Conservation (phyloP, 2,329 filamentous ascomycete genomes). For the Blumeria graminis region DNA sequence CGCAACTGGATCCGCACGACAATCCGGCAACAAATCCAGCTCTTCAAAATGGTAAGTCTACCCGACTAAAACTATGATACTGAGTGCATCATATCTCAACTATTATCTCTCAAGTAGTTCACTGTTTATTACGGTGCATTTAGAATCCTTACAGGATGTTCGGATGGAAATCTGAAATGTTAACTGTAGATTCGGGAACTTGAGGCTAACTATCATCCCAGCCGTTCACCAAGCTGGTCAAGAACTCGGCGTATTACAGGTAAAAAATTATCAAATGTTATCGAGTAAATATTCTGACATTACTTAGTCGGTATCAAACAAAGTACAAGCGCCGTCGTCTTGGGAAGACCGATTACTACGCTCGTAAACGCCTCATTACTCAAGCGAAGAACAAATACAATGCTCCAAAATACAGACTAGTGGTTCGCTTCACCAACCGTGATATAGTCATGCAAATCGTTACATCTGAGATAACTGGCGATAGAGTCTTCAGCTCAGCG, state of each 20-base stretch:
- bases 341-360: slow-evolving; percentile 99
- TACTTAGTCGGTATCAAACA: slow-evolving; percentile 78
- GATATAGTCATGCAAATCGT: slow-evolving; percentile 98
- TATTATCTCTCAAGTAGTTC: slow-evolving; percentile 7
- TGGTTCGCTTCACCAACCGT: slow-evolving; percentile 98
- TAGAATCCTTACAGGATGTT: slow-evolving; percentile 83
- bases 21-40: slow-evolving; percentile 5
- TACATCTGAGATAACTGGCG: slow-evolving; percentile 82
- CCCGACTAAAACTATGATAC: slow-evolving; percentile 6
- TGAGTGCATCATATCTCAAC: slow-evolving; percentile 2
- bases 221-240: slow-evolving; percentile 84
- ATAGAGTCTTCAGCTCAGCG: slow-evolving; percentile 85
- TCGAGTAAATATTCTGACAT: slow-evolving; percentile 2
- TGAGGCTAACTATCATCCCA: slow-evolving; percentile 20
- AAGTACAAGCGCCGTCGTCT: slow-evolving; percentile 95
- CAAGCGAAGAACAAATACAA: slow-evolving; percentile 99
- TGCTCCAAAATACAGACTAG: slow-evolving; percentile 97
- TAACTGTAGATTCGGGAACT: slow-evolving; percentile 93
- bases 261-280: slow-evolving; percentile 22
- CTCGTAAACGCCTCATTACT: slow-evolving; percentile 96
- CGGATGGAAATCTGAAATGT: slow-evolving; percentile 79
- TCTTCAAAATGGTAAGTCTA: slow-evolving; percentile 47
- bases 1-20: too few species aligned
- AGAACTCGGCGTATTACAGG: slow-evolving; percentile 98
- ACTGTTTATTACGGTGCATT: slow-evolving; percentile 11